Conservation (phyloP, 2,329 filamentous ascomycete species). For the Phaeosphaeria sp. region DNA sequence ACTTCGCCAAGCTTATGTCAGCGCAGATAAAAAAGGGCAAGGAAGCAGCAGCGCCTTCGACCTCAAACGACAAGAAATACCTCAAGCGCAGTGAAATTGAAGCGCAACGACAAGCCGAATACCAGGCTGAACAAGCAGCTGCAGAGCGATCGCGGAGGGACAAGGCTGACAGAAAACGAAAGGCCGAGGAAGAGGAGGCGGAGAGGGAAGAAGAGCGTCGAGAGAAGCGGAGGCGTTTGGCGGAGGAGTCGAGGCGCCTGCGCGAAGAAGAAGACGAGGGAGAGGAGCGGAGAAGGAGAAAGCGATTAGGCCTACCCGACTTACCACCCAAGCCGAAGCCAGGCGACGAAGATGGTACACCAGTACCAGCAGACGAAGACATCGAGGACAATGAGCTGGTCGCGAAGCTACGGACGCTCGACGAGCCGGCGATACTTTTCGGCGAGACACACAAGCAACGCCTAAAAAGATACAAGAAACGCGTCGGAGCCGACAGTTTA, state of each 20-base stretch:
- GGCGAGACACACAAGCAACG: conserved; percentile 77
- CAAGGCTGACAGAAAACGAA: conserved; percentile 79
- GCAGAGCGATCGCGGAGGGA: conserved; percentile 75
- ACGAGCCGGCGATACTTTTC: conserved; percentile 78
- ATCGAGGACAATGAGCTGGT: conserved; percentile 75
- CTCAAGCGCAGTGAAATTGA: conserved; percentile 86
- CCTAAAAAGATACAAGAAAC: conserved; percentile 72
- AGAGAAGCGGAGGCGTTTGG: conserved; percentile 81
- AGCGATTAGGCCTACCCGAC: conserved; percentile 81
- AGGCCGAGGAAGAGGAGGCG: conserved; percentile 84
- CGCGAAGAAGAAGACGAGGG: conserved; percentile 76
- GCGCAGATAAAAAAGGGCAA: conserved; percentile 89
- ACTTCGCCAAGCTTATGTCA: conserved; percentile 93
- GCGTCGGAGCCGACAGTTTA: conserved; percentile 56
- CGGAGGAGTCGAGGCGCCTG: conserved; percentile 76
- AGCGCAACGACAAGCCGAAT: conserved; percentile 78
- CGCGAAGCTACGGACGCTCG: conserved; percentile 70
- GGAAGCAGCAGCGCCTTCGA: conserved; percentile 49
- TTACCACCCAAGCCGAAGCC: conserved; percentile 60
- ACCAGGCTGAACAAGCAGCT: conserved; percentile 79
- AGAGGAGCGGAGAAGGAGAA: conserved; percentile 75
- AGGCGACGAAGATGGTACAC: conserved; percentile 53
- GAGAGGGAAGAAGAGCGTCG: conserved; percentile 73
- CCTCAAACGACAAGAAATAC: conserved; percentile 67
- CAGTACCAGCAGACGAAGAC: conserved; percentile 62